A percentile compares a stretch with the other conserved stretches of the same genome.
These are phyloP conservation scores for Bruguiera parviflora DNA, from an alignment of 345 rosid species.

Conservation along the genomic window DNA sequence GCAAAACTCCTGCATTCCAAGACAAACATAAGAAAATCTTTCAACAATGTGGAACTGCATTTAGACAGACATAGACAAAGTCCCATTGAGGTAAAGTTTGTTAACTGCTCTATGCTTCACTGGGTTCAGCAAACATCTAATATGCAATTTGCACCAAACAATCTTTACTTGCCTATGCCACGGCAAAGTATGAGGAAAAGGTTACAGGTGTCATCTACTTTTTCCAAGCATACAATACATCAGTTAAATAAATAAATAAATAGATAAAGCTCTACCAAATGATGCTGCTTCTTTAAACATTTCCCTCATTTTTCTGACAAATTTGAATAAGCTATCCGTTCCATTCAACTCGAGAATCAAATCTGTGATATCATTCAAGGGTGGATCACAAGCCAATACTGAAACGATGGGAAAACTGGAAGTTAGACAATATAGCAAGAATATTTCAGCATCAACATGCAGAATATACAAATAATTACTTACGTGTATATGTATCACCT, in stretches of 20 bases:
- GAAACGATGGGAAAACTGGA: conserved; percentile 22
- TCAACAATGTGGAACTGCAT: conserved; percentile 13
- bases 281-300: conserved; percentile 63
- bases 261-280: conserved; percentile 44
- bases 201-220: not conserved
- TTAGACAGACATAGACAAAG: conserved; percentile 10
- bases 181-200: not conserved
- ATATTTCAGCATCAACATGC: not conserved
- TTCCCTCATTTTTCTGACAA: conserved; percentile 77
- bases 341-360: conserved; percentile 66
- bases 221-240: conserved; percentile 10
- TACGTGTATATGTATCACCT: conserved; percentile 61
- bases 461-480: conserved; percentile 21
- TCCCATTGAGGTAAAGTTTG: not conserved
- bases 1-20: conserved; percentile 38
- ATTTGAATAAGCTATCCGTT: conserved; percentile 77
- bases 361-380: conserved; percentile 49
- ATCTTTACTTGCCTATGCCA: not conserved
- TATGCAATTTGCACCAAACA: not conserved
- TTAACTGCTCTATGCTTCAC: not conserved
- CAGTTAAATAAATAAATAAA: not conserved
- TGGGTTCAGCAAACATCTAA: not conserved
- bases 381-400: conserved; percentile 82
- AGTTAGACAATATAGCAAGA: conserved; percentile 6
- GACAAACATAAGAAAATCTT: conserved; percentile 8